Evolutionary conservation across 2,329 filamentous ascomycete species (phyloP), one percentile per base, ranked within the genome.

Genomic region (Rutstroemia sydowiana): DNA sequence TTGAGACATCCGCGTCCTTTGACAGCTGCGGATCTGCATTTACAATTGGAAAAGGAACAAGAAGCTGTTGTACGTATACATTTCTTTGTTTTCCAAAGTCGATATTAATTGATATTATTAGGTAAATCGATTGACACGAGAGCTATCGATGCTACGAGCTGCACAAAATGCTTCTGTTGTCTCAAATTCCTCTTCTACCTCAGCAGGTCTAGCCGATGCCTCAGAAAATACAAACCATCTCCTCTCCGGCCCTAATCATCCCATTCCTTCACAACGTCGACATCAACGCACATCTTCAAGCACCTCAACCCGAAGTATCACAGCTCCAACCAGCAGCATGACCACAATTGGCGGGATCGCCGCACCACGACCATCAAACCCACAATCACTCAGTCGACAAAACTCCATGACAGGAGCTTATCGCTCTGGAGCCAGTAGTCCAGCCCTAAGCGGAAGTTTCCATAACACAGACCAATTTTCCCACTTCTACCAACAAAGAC

Each of bases 81-180:
- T 13, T 11, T 4, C 30, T 11, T 9, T 26, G 5, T 26, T n/a
- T 39, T 5, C 31, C 13, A 6, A 28, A 7, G 10, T 28, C 10
- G 11, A 9, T 49, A 45, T 43, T 49, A 42, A 48, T 21, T 13
- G 48, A 43, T 52, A 20, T 37, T 49, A 21, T 18, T 65, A 92
- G 88, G 88, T 96, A 55, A 97, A 97, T 71, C 88, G 92, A 31
- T 77, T 97, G 30, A 95, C 88, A 0, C 86, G 92, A 52, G 92
- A 97, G 67, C 81, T 97, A 32, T 84, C 85, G 14, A 75, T 89
- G 48, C 81, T 97, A n/a, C 87, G 91, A 50, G 77, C 79, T 28
- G 78, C 79, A 21, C 80, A 85, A 53, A 85, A 85, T 62, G 80
- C 81, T 6, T 85, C 81, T 0, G 80, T 82, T 28, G 79, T 75